Evolutionary conservation across 2,329 filamentous ascomycete genomes (phyloP), one percentile per base, ranked within the genome.

Genomic region (Clonostachys solani): DNA sequence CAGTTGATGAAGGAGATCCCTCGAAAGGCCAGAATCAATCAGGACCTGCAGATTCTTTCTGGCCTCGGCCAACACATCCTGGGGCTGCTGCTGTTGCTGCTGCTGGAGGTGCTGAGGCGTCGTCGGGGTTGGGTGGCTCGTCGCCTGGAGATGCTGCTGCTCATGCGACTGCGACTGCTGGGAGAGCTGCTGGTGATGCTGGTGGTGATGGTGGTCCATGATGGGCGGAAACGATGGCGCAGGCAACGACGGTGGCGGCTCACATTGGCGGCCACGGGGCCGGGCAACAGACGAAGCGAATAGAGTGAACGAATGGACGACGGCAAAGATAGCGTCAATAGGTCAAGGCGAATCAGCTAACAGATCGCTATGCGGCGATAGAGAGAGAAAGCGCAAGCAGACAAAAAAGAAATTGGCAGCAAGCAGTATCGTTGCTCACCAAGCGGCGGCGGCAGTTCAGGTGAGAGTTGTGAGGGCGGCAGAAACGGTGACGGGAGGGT

Each of bases 11-110:
- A 69, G 62, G 38, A 67, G 55, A 48, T 73, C 70, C 54, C 66
- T 68, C 45, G 70, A 72, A 10, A 73, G 55, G 41, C 70, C 70
- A 15, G 69, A 70, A 50, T 72, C 70, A 52, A 73, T 73, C 52
- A 73, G 57, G 42, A 66, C 66, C 59, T 73, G 69, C 7, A 73
- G 63, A 48, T 72, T 73, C 55, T 71, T 69, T 42, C 70, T 61
- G 41, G 70, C 70, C 57, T 73, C 70, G 17, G 64, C 67, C 47
- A 73, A 63, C 46, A 73, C 65, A 60, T 73, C 66, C 50, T 71
- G 68, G 15, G 70, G 62, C 18, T 66, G 38, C 46, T 62, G 59
- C 40, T 58, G 55, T 43, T 56, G 52, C 8, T 54, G 52, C 41
- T 55, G 57, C 23, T 29, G 23, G 23, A 29, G 23, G 46, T 10